These are phyloP conservation scores for Flaveria bidentis DNA, from an alignment of 129 eudicot species.

Conservation along the genomic window DNA sequence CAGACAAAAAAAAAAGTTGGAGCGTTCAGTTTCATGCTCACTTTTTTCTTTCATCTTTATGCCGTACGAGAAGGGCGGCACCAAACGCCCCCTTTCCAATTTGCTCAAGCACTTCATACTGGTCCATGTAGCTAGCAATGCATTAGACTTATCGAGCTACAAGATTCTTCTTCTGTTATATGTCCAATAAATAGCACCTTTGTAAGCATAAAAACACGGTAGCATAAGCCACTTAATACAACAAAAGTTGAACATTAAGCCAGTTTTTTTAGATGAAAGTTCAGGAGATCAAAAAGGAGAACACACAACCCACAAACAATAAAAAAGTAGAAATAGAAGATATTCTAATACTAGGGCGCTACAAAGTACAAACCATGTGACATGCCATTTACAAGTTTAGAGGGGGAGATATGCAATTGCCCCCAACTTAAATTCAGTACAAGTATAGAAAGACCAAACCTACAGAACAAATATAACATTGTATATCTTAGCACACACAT, in stretches of 20 bases:
- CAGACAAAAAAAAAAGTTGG: background rate
- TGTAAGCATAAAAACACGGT: slow-evolving; percentile 22
- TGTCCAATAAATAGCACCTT: slow-evolving; percentile 7
- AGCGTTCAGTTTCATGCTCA: slow-evolving; percentile 40
- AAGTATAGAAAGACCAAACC: background rate
- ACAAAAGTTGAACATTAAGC: slow-evolving; percentile 17
- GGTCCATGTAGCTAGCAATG: slow-evolving; percentile 61
- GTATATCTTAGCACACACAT: background rate
- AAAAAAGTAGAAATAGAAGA: background rate
- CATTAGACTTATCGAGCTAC: slow-evolving; percentile 24
- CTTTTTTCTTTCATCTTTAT: slow-evolving; percentile 93
- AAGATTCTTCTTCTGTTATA: slow-evolving; percentile 30
- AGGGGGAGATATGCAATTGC: no score
- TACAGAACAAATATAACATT: slow-evolving; percentile 4
- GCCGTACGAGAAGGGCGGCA: slow-evolving; percentile 91
- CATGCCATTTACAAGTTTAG: background rate
- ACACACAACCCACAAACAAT: slow-evolving; percentile 5
- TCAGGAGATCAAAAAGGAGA: slow-evolving; percentile 14
- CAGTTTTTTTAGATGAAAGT: background rate
- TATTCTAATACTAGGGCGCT: background rate
- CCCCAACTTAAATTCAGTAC: background rate
- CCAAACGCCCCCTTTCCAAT: slow-evolving; percentile 97
- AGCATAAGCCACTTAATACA: slow-evolving; percentile 22
- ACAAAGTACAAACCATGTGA: background rate
- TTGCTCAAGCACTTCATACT: slow-evolving; percentile 92